Conservation (phyloP, 306 rosid species). For the Vicia villosa region DNA sequence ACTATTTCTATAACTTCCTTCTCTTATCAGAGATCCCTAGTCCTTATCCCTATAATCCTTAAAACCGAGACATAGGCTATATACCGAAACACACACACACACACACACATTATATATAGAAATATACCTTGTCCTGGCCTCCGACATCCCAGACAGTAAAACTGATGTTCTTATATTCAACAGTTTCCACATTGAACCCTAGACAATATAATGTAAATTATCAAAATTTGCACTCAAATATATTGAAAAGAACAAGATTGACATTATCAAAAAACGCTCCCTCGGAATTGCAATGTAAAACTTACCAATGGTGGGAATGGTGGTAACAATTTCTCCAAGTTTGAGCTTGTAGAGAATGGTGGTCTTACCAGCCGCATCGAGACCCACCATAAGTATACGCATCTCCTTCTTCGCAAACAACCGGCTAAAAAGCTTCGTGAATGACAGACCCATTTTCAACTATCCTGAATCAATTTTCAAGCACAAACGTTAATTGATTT, state of each 20-base stretch:
- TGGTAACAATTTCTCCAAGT: constrained; percentile 92
- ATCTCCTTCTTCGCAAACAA: constrained; percentile 93
- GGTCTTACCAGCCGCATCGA: no score
- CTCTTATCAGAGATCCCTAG: not conserved
- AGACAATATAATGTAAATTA: constrained; percentile 25
- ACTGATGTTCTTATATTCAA: constrained; percentile 95
- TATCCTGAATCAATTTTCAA: constrained; percentile 31
- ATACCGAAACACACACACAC: no score
- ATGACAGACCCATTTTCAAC: constrained; percentile 81
- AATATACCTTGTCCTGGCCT: constrained; percentile 83
- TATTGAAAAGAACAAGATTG: not conserved
- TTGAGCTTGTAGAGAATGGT: constrained; percentile 93
- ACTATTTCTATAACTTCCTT: not conserved
- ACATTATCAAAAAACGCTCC: no score
- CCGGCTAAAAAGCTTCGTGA: constrained; percentile 89
- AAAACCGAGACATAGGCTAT: no score
- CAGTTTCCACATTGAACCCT: constrained; percentile 96
- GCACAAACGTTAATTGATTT: constrained; percentile 12
- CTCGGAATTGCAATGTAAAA: not conserved
- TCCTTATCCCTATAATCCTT: not conserved
- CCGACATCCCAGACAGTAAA: constrained; percentile 98
- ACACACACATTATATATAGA: not conserved
- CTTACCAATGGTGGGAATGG: constrained; percentile 92
- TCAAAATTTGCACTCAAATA: not conserved
- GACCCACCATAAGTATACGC: constrained; percentile 97